Evolutionary conservation across 306 rosid genomes (phyloP).

Genomic region (Hippophae gyantsensis): DNA sequence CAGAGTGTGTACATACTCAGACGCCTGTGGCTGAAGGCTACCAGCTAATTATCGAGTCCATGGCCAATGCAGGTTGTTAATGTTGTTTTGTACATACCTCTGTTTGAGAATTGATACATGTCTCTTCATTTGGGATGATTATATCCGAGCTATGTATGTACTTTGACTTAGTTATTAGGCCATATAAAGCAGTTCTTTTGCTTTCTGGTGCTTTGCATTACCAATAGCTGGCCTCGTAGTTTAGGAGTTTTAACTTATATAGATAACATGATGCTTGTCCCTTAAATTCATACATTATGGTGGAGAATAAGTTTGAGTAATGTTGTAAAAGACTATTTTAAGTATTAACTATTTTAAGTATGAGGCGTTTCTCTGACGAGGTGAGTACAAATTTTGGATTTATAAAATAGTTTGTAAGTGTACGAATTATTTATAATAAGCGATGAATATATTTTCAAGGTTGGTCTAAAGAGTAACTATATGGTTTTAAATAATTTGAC

Average conservation of each 20-base stretch:
- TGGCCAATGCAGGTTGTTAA: slow-evolving; percentile 61
- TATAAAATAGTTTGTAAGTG: too few species aligned
- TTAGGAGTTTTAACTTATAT: slow-evolving; percentile 10
- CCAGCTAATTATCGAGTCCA: slow-evolving; percentile 79
- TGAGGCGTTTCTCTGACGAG: too few species aligned
- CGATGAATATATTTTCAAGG: too few species aligned
- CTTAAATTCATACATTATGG: slow-evolving; percentile 11
- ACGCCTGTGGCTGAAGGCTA: slow-evolving; percentile 75
- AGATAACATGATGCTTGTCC: slow-evolving; percentile 21
- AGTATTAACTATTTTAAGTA: too few species aligned
- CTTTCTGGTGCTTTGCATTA: slow-evolving; percentile 22
- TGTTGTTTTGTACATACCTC: slow-evolving; percentile 13
- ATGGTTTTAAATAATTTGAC: too few species aligned
- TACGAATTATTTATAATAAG: too few species aligned
- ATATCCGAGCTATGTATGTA: slow-evolving; percentile 13
- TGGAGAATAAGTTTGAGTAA: neutral
- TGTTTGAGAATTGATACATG: slow-evolving; percentile 1
- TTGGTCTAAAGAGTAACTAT: too few species aligned
- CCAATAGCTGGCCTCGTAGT: slow-evolving; percentile 17
- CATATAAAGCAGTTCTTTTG: slow-evolving; percentile 13
- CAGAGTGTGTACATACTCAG: slow-evolving; percentile 73
- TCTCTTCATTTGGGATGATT: slow-evolving; percentile 1
- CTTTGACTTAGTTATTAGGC: slow-evolving; percentile 18
- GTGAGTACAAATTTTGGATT: too few species aligned
- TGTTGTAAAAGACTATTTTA: too few species aligned